A percentile compares a stretch with the other conserved stretches of the same genome.
These are phyloP conservation scores for Anisodus tanguticus DNA, from an alignment of 257 asterid species.

Conservation along the genomic window DNA sequence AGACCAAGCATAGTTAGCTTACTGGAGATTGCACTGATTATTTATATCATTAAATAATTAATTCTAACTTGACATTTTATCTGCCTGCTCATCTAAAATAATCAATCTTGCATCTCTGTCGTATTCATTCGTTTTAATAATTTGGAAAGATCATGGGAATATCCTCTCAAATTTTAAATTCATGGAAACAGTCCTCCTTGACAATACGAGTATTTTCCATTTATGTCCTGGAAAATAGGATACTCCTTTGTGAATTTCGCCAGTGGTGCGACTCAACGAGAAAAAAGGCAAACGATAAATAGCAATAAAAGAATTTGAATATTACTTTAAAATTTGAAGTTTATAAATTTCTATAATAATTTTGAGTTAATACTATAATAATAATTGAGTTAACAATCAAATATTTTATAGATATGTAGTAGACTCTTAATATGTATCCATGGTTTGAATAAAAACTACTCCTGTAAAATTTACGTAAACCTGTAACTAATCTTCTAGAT, in stretches of 20 bases:
- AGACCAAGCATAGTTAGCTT: slow-evolving; percentile 1
- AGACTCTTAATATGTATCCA: too few species aligned
- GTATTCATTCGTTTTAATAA: neutral
- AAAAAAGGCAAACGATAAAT: too few species aligned
- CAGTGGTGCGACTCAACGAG: too few species aligned
- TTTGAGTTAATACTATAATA: too few species aligned
- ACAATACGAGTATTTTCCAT: neutral
- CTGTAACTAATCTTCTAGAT: too few species aligned
- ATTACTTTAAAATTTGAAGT: too few species aligned
- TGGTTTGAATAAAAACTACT: too few species aligned
- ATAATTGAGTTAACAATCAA: too few species aligned
- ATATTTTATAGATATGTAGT: too few species aligned
- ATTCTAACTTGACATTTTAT: neutral
- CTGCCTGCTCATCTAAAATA: neutral
- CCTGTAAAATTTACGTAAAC: too few species aligned
- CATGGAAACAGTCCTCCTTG: slow-evolving; percentile 5
- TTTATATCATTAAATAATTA: neutral
- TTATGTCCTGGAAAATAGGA: neutral
- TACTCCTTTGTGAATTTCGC: neutral
- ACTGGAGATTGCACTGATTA: slow-evolving; percentile 4
- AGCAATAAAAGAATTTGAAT: too few species aligned
- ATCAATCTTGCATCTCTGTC: neutral
- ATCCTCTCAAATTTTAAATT: neutral
- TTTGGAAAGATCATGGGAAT: slow-evolving; percentile 9
- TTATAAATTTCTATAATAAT: too few species aligned